These are phyloP conservation scores for Theobroma cacao DNA, from an alignment of 345 rosid genomes.

Conservation along the genomic window DNA sequence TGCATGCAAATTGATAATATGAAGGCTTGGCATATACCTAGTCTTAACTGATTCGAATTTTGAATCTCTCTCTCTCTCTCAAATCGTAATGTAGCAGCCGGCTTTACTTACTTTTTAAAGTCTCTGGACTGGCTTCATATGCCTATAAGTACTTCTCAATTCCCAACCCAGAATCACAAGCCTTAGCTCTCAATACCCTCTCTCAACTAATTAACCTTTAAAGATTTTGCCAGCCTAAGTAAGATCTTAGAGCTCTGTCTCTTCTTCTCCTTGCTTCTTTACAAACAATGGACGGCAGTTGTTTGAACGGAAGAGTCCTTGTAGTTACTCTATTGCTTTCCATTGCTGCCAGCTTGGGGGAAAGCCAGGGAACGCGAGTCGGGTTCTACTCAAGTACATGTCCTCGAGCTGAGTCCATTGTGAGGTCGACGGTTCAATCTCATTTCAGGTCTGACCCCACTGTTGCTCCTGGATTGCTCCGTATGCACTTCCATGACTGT, in stretches of 20 bases:
- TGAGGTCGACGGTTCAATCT: slow-evolving; percentile 30
- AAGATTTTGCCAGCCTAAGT: background rate
- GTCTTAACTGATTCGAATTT: background rate
- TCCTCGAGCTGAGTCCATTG: slow-evolving; percentile 46
- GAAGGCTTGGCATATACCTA: background rate
- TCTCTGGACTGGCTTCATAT: background rate
- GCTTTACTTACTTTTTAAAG: background rate
- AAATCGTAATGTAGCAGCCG: background rate
- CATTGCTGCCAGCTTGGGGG: slow-evolving; percentile 13
- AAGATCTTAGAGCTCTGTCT: background rate
- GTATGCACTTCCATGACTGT: slow-evolving; percentile 64
- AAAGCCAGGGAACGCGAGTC: slow-evolving; percentile 28
- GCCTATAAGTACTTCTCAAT: background rate
- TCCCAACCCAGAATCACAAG: background rate
- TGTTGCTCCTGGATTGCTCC: slow-evolving; percentile 44
- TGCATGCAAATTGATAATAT: background rate
- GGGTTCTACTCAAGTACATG: slow-evolving; percentile 42
- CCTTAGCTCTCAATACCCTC: background rate
- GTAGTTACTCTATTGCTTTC: background rate
- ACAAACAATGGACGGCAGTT: background rate
- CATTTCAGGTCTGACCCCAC: slow-evolving; percentile 30
- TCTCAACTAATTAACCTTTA: background rate
- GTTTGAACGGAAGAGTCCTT: background rate
- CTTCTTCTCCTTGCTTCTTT: background rate
- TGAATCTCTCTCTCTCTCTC: background rate